phyloP scores from a whole-genome alignment of 306 rosid species.

The Quercus engelmannii region DNA sequence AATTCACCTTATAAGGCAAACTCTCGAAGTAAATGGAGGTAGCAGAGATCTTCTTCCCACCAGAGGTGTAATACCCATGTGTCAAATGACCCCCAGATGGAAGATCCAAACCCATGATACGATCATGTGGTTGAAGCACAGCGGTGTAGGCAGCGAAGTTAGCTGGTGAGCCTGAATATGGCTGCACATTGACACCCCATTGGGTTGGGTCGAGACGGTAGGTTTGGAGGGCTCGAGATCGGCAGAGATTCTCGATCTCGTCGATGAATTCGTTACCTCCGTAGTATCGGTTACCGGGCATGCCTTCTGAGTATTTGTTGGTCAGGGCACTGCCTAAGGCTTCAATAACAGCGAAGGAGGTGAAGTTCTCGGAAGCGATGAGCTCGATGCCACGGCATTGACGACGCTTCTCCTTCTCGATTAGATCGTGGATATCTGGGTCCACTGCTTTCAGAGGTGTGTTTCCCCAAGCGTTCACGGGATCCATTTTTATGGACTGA shows the following conservation, averaged over 20 bases:
- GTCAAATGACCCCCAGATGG: conserved; percentile 92
- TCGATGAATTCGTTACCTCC: conserved; percentile 95
- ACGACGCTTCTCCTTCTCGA: conserved; percentile 87
- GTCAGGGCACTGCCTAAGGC: conserved; percentile 87
- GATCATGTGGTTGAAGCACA: conserved; percentile 80
- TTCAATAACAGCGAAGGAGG: conserved; percentile 92
- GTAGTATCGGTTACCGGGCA: conserved; percentile 91
- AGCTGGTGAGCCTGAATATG: conserved; percentile 90
- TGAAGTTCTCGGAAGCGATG: conserved; percentile 89
- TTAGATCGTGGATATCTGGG: conserved; percentile 79
- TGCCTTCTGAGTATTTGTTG: conserved; percentile 91
- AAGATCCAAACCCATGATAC: conserved; percentile 91
- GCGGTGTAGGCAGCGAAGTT: conserved; percentile 98
- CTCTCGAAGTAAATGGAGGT: conserved; percentile 96
- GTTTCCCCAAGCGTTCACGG: conserved; percentile 79
- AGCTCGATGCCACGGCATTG: conserved; percentile 96
- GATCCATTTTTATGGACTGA: conserved; percentile 48
- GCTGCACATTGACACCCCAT: conserved; percentile 95
- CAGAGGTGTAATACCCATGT: conserved; percentile 86
- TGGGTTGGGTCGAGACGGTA: conserved; percentile 51
- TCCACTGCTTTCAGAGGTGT: conserved; percentile 53
- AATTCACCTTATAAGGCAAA: conserved; percentile 81
- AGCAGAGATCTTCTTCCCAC: conserved; percentile 94
- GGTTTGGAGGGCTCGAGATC: conserved; percentile 76
- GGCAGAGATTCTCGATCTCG: conserved; percentile 77